Percentiles rank a stretch among this genome's conserved stretches.
These are phyloP conservation scores for Strigomonas culicis DNA, from an alignment of 208 protist species.

Conservation along the genomic window DNA sequence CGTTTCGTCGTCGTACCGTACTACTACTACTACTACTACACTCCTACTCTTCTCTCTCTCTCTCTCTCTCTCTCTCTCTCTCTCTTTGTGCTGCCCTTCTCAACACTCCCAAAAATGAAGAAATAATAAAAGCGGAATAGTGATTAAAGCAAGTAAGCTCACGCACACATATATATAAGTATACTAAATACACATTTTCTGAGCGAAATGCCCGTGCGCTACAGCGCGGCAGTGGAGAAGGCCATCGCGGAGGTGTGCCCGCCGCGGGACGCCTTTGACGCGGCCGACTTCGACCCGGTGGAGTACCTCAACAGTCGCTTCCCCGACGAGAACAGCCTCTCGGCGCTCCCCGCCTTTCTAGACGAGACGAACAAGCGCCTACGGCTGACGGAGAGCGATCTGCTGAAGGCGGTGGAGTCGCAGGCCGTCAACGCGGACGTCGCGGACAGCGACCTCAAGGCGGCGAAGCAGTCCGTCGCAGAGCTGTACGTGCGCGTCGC, in stretches of 20 bases:
- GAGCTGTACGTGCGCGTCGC: slow-evolving; percentile 86
- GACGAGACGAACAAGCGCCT: slow-evolving; percentile 84
- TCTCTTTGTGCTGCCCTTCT: no score
- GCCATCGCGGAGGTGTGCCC: slow-evolving; percentile 82
- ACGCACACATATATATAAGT: slow-evolving; percentile 4
- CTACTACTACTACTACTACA: neutral
- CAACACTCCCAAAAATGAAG: neutral
- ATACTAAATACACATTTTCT: slow-evolving; percentile 1
- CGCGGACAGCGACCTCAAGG: slow-evolving; percentile 81
- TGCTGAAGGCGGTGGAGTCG: slow-evolving; percentile 88
- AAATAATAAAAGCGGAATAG: slow-evolving; percentile 6
- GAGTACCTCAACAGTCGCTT: slow-evolving; percentile 94
- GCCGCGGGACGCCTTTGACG: slow-evolving; percentile 71
- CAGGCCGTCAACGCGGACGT: slow-evolving; percentile 65
- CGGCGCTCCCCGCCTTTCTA: slow-evolving; percentile 77
- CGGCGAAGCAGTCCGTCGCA: slow-evolving; percentile 81
- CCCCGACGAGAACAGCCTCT: slow-evolving; percentile 82
- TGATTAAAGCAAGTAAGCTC: neutral
- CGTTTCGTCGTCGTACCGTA: neutral
- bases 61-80: neutral
- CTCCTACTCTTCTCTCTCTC: neutral
- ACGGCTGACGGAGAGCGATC: slow-evolving; percentile 77
- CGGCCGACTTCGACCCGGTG: slow-evolving; percentile 88
- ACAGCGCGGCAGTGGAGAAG: slow-evolving; percentile 72
- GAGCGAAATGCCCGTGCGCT: slow-evolving; percentile 36